phyloP scores from a whole-genome alignment of 192 early-diverging fungal genomes.

The Coemansia asiatica region DNA sequence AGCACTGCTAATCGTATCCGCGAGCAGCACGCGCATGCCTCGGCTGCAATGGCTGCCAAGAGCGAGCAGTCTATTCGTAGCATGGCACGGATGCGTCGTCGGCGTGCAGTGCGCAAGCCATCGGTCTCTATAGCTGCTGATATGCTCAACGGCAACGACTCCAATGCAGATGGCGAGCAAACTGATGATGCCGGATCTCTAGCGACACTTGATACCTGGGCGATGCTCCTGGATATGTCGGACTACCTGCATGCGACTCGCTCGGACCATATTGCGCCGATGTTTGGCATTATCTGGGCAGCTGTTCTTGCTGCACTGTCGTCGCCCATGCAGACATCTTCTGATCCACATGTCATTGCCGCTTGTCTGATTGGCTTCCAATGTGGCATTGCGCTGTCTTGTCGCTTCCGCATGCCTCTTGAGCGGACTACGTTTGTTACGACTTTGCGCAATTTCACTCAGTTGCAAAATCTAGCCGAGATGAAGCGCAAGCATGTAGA shows the following conservation, averaged over 20 bases:
- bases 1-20: conserved; percentile 45
- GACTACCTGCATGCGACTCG: conserved; percentile 72
- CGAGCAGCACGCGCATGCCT: conserved; percentile 62
- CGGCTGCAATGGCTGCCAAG: conserved; percentile 69
- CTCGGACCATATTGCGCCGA: conserved; percentile 83
- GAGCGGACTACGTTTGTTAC: conserved; percentile 91
- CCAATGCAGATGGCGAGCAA: background rate
- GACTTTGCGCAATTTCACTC: conserved; percentile 84
- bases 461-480: conserved; percentile 77
- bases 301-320: conserved; percentile 79
- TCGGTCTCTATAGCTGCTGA: conserved; percentile 11
- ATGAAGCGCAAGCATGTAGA: conserved; percentile 91
- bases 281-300: conserved; percentile 94
- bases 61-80: conserved; percentile 68
- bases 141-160: conserved; percentile 1
- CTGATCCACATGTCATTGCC: conserved; percentile 69
- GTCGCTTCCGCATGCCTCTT: conserved; percentile 84
- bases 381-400: conserved; percentile 74
- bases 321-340: conserved; percentile 79
- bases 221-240: conserved; percentile 49
- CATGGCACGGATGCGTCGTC: conserved; percentile 58
- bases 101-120: conserved; percentile 21
- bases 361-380: conserved; percentile 80
- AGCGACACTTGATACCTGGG: conserved; percentile 35
- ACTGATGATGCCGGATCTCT: conserved; percentile 12